These are phyloP conservation scores for Teunomyces lycoperdinae DNA, from an alignment of 805 yeast genomes.

Conservation along the genomic window DNA sequence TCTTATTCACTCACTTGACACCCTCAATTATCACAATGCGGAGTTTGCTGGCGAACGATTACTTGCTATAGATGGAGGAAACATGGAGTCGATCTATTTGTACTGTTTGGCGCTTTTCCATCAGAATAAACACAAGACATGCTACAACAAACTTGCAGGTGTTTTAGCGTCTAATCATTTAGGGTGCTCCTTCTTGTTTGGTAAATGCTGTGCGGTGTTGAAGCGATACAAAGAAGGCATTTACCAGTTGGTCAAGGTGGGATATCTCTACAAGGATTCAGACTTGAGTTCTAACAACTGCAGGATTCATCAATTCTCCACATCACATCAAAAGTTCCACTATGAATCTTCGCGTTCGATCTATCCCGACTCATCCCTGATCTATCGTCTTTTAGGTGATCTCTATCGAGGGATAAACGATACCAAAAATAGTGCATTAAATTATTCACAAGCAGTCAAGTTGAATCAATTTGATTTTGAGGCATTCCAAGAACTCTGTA, in stretches of 20 bases:
- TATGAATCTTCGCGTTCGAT: constrained; percentile 40
- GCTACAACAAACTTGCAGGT: constrained; percentile 44
- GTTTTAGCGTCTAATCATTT: constrained; percentile 47
- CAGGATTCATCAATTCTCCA: constrained; percentile 12
- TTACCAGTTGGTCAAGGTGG: constrained; percentile 33
- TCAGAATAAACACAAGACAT: constrained; percentile 58
- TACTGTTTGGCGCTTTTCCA: constrained; percentile 66
- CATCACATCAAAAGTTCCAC: constrained; percentile 20
- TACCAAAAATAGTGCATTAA: constrained; percentile 58
- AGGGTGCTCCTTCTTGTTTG: constrained; percentile 77
- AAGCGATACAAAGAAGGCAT: constrained; percentile 62
- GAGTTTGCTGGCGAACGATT: constrained; percentile 84
- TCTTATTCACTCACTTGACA: constrained; percentile 69
- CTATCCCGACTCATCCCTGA: constrained; percentile 67
- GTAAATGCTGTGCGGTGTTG: constrained; percentile 59
- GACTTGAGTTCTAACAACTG: background rate
- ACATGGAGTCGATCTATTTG: constrained; percentile 62
- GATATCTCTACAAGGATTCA: constrained; percentile 29
- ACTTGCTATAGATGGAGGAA: constrained; percentile 56
- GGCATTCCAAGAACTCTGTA: constrained; percentile 73
- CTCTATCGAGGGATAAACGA: constrained; percentile 60
- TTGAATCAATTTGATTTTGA: constrained; percentile 83
- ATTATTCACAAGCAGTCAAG: constrained; percentile 66
- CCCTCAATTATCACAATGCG: constrained; percentile 69
- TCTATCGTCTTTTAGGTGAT: constrained; percentile 68